These are phyloP conservation scores for Sporobolomyces roseus DNA, from an alignment of 768 basidiomycete species.

Conservation along the genomic window DNA sequence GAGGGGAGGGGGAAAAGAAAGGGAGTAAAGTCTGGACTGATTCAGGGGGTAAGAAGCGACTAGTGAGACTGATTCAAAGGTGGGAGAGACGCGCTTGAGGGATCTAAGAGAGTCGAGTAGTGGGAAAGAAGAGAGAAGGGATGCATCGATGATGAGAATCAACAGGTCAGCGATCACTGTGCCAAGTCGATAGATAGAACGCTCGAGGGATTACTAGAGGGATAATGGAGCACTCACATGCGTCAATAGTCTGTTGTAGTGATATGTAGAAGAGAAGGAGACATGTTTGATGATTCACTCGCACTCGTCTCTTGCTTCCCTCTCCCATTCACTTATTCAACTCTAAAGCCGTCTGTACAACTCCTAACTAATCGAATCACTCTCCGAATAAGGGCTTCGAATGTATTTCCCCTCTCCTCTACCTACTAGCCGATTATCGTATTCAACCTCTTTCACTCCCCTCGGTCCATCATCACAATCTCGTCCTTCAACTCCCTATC, in stretches of 20 bases:
- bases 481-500: conserved; percentile 13
- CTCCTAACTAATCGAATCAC: background rate
- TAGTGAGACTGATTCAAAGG: background rate
- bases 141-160: background rate
- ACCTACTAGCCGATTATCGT: conserved; percentile 34
- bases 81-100: background rate
- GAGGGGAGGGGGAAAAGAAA: conserved; percentile 5
- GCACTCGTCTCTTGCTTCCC: background rate
- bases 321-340: background rate
- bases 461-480: conserved; percentile 19
- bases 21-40: background rate
- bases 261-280: no score
- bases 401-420: conserved; percentile 41
- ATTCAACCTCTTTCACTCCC: conserved; percentile 35
- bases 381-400: no score
- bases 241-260: no score
- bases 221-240: no score
- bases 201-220: no score
- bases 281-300: background rate
- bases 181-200: no score
- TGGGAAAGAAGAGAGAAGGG: background rate
- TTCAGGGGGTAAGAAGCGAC: background rate
- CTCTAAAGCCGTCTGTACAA: background rate
- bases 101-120: background rate
- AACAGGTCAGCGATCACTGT: no score